Conservation (phyloP, 2,329 filamentous ascomycete genomes). For the Leptographium procerum region DNA sequence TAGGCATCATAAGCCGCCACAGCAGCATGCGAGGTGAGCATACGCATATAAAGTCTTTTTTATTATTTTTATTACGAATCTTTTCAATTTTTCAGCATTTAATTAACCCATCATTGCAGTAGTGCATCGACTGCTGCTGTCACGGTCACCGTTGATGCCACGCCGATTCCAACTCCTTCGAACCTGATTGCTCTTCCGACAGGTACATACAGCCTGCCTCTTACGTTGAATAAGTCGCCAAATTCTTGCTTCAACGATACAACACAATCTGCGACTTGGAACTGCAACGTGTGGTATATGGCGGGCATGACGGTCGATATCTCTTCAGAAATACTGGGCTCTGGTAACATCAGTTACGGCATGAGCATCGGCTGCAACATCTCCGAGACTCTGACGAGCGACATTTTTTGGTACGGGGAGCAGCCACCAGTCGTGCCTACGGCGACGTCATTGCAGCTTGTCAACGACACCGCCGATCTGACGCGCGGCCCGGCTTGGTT, state of each 20-base stretch:
- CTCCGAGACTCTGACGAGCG: conserved; percentile 21
- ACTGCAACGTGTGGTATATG: conserved; percentile 43
- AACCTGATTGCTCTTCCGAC: conserved; percentile 40
- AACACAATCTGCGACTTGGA: conserved; percentile 48
- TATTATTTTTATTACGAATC: background rate
- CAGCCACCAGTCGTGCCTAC: conserved; percentile 35
- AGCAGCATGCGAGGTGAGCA: background rate
- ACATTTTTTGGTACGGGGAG: conserved; percentile 39
- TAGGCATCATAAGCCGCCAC: conserved; percentile 18
- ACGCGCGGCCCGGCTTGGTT: conserved; percentile 43
- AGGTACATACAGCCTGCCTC: conserved; percentile 45
- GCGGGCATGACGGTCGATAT: conserved; percentile 25
- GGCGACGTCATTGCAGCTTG: conserved; percentile 30
- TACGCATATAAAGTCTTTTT: background rate
- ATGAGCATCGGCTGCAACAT: conserved; percentile 27
- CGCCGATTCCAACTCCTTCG: conserved; percentile 38
- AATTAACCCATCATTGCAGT: background rate
- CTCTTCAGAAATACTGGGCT: conserved; percentile 26
- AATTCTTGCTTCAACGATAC: conserved; percentile 46
- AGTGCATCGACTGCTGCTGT: conserved; percentile 6
- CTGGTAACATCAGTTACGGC: conserved; percentile 25
- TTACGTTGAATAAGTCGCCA: conserved; percentile 36
- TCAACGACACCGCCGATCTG: conserved; percentile 38
- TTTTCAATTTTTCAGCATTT: too few species aligned
- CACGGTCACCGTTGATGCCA: conserved; percentile 35